Base-by-base conservation (phyloP, 768 basidiomycete genomes). In the Lactifluus hygrophoroides region DNA sequence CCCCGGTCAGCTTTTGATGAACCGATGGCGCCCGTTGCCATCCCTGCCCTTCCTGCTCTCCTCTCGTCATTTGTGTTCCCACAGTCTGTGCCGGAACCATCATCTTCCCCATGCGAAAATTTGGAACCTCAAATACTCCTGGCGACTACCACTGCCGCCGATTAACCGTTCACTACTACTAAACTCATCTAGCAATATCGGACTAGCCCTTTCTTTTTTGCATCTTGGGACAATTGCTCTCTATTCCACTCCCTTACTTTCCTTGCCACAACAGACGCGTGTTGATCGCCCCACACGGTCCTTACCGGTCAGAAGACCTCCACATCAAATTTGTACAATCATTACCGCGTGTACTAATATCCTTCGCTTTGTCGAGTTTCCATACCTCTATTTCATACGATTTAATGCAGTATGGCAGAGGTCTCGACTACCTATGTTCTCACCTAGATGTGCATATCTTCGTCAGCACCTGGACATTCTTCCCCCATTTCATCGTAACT, bases 361-460 rank as follows among this genome's bases (percentile, higher is more conserved):
- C 49, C 3, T 32, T n/a, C 28, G 17, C 19, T 56, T 46, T 10
- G 19, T 50, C 46, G 21, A 42, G 44, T 54, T 45, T 46, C 28
- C 43, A 25, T 51, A 46, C 42, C 49, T 49, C 48, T 51, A 42
- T 51, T 37, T 54, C 47, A 35, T 44, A 25, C n/a, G 19, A 46
- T 45, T 38, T 38, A 50, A 46, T 49, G 37, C 32, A 48, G 40
- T 53, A 51, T 21, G 28, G 37, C 49, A n/a, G 37, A 45, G 28
- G 27, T 40, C 23, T 43, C n/a, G 34, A 51, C 30, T 50, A 45
- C 34, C 16, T 19, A 42, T 34, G 21, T 50, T 44, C 21, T 13
- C 43, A 27, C 3, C 79, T 73, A 90, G 72, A 91, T 87, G 69
- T 94, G 90, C 59, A 79, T 82, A 40, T 89, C 87, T 69, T 94